Evolutionary conservation across 2,329 filamentous ascomycete species (phyloP).

Genomic region (Xylaria hypoxylon): DNA sequence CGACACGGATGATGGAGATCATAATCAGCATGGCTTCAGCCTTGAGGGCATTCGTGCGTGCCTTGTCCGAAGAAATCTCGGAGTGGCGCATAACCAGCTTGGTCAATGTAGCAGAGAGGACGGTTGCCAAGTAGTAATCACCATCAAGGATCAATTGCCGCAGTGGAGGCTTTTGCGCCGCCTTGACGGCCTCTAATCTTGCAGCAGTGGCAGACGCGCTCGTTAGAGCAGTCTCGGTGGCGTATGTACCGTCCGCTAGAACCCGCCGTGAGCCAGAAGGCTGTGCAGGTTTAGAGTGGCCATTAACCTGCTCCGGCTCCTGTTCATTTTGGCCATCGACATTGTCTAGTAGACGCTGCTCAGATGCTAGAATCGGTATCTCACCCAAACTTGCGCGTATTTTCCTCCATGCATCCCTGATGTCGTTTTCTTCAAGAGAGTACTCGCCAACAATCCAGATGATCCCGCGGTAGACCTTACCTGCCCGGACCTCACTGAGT

Average conservation of each 20-base stretch:
- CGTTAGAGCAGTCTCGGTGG: constrained; percentile 94
- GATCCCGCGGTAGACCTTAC: constrained; percentile 96
- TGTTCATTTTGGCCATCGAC: constrained; percentile 76
- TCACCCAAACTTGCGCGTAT: constrained; percentile 94
- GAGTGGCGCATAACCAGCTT: constrained; percentile 98
- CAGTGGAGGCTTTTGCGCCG: constrained; percentile 94
- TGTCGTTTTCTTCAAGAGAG: constrained; percentile 91
- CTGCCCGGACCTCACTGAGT: constrained; percentile 90
- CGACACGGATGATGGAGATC: constrained; percentile 98
- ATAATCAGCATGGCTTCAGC: constrained; percentile 99
- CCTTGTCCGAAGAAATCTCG: constrained; percentile 86
- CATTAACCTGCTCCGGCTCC: constrained; percentile 76
- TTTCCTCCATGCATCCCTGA: constrained; percentile 95
- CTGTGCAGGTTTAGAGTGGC: constrained; percentile 78
- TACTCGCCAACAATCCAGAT: constrained; percentile 99
- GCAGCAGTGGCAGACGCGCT: constrained; percentile 91
- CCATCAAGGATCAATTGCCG: constrained; percentile 95
- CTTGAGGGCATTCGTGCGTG: constrained; percentile 91
- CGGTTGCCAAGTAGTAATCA: constrained; percentile 95
- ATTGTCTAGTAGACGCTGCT: constrained; percentile 90
- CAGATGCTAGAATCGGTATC: constrained; percentile 95
- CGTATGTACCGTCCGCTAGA: constrained; percentile 95
- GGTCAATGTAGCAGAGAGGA: constrained; percentile 94
- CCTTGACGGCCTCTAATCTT: constrained; percentile 94
- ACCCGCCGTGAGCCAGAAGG: constrained; percentile 91